Evolutionary conservation across 306 rosid species (phyloP).

Genomic region (Parietaria judaica): DNA sequence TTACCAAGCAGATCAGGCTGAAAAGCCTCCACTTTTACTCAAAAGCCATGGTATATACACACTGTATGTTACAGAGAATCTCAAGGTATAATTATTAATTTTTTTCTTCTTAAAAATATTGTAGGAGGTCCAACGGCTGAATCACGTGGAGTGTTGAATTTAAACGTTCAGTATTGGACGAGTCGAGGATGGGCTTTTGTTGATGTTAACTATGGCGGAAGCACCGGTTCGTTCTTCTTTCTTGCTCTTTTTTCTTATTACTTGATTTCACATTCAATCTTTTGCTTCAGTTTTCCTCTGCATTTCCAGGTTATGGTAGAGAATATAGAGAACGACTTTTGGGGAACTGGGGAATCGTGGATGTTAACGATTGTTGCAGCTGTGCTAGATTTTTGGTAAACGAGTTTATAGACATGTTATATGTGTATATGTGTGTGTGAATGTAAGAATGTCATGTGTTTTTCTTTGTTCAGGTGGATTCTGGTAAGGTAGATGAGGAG

Average conservation of each 20-base stretch:
- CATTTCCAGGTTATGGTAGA: conserved; percentile 76
- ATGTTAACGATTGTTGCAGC: conserved; percentile 91
- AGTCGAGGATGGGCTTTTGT: conserved; percentile 92
- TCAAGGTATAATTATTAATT: too few species aligned
- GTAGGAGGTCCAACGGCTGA: conserved; percentile 94
- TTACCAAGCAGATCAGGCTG: conserved; percentile 54
- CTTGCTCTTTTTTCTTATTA: neutral
- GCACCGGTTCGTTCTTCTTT: conserved; percentile 76
- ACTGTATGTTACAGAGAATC: too few species aligned
- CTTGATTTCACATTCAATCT: neutral
- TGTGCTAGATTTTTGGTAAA: conserved; percentile 84
- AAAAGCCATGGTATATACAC: conserved; percentile 65
- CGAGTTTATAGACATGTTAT: neutral
- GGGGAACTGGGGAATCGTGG: conserved; percentile 91
- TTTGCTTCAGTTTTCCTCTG: neutral
- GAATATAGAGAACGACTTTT: conserved; percentile 83
- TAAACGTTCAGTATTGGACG: conserved; percentile 82
- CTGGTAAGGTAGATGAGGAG: conserved; percentile 72
- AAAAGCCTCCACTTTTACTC: conserved; percentile 82
- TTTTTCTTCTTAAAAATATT: conserved; percentile 18
- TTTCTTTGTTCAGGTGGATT: conserved; percentile 44
- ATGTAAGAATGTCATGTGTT: too few species aligned
- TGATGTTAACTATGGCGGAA: conserved; percentile 93
- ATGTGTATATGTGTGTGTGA: too few species aligned
- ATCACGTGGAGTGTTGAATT: conserved; percentile 61